Evolutionary conservation across 306 rosid species (phyloP).

Genomic region (Hippophae tibetana): DNA sequence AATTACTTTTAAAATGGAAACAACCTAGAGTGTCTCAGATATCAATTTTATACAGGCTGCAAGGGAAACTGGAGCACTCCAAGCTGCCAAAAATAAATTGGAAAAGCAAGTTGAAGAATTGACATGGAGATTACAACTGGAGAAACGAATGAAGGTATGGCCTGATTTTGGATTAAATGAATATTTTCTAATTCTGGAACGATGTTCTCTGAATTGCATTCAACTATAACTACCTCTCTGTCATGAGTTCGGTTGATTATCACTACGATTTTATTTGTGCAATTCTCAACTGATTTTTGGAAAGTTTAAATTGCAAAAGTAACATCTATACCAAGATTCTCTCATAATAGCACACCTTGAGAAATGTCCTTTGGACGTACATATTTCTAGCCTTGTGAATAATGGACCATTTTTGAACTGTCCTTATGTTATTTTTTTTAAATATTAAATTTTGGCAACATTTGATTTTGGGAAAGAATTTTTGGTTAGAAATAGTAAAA

Average conservation of each 20-base stretch:
- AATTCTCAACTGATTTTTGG: background rate
- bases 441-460: too few species aligned
- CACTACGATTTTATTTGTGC: background rate
- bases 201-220: background rate
- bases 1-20: background rate
- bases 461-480: too few species aligned
- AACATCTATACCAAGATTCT: too few species aligned
- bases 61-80: slow-evolving; percentile 98
- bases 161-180: slow-evolving; percentile 5
- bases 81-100: slow-evolving; percentile 98
- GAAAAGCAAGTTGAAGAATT: slow-evolving; percentile 98
- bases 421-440: too few species aligned
- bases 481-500: too few species aligned
- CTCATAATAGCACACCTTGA: too few species aligned
- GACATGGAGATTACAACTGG: slow-evolving; percentile 89
- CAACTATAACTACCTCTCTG: background rate
- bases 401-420: too few species aligned
- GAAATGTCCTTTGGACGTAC: too few species aligned
- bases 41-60: slow-evolving; percentile 59
- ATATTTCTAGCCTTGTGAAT: too few species aligned
- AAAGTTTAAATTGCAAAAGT: too few species aligned
- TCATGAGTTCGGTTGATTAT: background rate
- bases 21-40: background rate
- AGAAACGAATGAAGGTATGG: slow-evolving; percentile 88
- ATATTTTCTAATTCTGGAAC: background rate